Percentiles rank a stretch among this genome's conserved stretches.
These are phyloP conservation scores for Avena sativa DNA, from an alignment of 176 grass and related monocot species.

Conservation along the genomic window DNA sequence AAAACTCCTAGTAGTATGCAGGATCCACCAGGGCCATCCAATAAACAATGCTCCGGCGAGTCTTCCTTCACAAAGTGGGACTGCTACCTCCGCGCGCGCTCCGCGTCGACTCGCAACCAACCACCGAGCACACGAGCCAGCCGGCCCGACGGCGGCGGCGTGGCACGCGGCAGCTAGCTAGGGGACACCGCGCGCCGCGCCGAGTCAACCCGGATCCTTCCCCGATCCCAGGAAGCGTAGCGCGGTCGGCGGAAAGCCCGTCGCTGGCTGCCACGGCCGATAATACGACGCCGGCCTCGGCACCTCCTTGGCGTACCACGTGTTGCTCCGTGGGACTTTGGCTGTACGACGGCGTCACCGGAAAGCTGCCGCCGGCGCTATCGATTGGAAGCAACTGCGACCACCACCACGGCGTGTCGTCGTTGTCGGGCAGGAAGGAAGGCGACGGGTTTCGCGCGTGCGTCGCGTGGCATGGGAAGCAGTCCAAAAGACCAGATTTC, in stretches of 20 bases:
- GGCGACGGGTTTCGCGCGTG: neutral
- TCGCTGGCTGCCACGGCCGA: neutral
- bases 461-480: neutral
- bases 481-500: neutral
- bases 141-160: too few relatives aligned
- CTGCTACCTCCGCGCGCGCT: too few relatives aligned
- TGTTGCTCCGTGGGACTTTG: neutral
- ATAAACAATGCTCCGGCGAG: too few relatives aligned
- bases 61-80: too few relatives aligned
- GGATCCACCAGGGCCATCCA: too few relatives aligned
- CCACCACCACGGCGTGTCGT: neutral
- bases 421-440: neutral
- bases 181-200: neutral
- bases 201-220: neutral
- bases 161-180: neutral
- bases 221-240: neutral
- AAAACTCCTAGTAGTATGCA: too few relatives aligned
- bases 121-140: too few relatives aligned
- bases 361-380: neutral
- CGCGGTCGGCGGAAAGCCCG: conserved; percentile 18
- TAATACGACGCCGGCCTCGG: neutral
- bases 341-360: too few relatives aligned
- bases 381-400: too few relatives aligned
- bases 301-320: neutral
- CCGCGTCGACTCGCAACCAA: too few relatives aligned